A percentile compares a stretch with the other conserved stretches of the same genome.
phyloP scores from a whole-genome alignment of 805 yeast genomes.

The Candida lessepsii region DNA sequence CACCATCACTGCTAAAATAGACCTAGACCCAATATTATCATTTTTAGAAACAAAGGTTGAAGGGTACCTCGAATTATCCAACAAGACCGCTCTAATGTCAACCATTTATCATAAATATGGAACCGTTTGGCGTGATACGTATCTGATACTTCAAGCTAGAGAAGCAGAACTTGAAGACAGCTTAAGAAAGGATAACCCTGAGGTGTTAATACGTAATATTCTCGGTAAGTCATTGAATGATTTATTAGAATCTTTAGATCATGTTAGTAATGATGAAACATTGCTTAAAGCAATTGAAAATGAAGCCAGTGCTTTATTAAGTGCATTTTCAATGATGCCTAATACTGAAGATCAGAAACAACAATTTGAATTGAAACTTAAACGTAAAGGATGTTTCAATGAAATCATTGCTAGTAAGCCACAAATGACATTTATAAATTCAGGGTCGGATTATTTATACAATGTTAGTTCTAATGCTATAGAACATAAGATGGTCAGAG shows the following conservation, averaged over 20 bases:
- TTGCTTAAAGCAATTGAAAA: conserved; percentile 17
- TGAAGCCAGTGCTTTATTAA: conserved; percentile 23
- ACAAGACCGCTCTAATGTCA: conserved; percentile 25
- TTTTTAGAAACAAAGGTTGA: conserved; percentile 28
- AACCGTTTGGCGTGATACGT: conserved; percentile 28
- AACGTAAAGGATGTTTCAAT: conserved; percentile 5
- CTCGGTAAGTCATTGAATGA: conserved; percentile 11
- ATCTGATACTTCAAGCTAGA: conserved; percentile 20
- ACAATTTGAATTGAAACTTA: conserved; percentile 3
- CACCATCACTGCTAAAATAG: conserved; percentile 31
- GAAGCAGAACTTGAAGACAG: conserved; percentile 25
- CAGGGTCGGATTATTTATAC: conserved; percentile 13
- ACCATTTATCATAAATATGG: conserved; percentile 28
- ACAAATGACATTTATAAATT: not conserved
- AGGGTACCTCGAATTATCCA: conserved; percentile 26
- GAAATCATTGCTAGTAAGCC: not conserved
- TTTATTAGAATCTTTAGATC: not conserved
- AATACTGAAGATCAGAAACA: not conserved
- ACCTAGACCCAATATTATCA: conserved; percentile 32
- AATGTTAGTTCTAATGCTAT: conserved; percentile 15
- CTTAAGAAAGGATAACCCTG: conserved; percentile 8
- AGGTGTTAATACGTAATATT: conserved; percentile 5
- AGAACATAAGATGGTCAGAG: conserved; percentile 12
- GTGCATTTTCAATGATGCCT: conserved; percentile 13
- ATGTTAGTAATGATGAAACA: not conserved